Evolutionary conservation across 192 early-diverging fungal species (phyloP), one percentile per base, ranked within the genome.

Genomic region (Cetraspora pellucida): DNA sequence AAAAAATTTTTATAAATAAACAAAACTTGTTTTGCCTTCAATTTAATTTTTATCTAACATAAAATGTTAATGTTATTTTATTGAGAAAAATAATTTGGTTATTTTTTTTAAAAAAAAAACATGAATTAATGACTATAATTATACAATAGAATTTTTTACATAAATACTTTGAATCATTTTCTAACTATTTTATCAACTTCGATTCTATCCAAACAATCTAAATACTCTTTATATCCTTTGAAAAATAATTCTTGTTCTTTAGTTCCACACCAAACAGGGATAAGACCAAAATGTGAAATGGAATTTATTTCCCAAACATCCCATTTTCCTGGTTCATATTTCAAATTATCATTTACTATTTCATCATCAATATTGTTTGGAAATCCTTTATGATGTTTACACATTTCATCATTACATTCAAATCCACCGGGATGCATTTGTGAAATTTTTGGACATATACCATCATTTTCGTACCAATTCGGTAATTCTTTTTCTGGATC

Each of bases 401-500:
- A 72, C 19, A 17, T 44, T 9, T 16, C 54, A n/a, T 2, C 9
- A 43, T n/a, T 17, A 58, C 71, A 72, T 58, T 37, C 10, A 16
- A 37, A 25, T 37, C 37, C 37, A 54, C 43, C 27, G 2, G 71
- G 71, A 58, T 72, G 71, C 11, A 1, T 7, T 72, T 72, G 71
- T 21, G 71, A 72, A 72, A 57, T 57, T 44, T 25, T 46, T n/a
- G 71, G 71, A 44, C 71, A 72, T 43, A 72, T 1, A 21, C 71
- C 71, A 58, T 72, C 71, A 58, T 72, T 72, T 43, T 72, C 71
- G 23, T 57, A 58, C 71, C 71, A 72, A 37, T 72, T 37, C 10
- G 19, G 30, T 30, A 72, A 23, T 72, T 72, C 71, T 28, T 69
- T 23, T 11, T 23, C 6, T 50, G 43, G 25, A 25, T 43, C 2